Evolutionary conservation across 2,329 filamentous ascomycete species (phyloP), one percentile per base, ranked within the genome.

Genomic region (Kalmusia sp.): DNA sequence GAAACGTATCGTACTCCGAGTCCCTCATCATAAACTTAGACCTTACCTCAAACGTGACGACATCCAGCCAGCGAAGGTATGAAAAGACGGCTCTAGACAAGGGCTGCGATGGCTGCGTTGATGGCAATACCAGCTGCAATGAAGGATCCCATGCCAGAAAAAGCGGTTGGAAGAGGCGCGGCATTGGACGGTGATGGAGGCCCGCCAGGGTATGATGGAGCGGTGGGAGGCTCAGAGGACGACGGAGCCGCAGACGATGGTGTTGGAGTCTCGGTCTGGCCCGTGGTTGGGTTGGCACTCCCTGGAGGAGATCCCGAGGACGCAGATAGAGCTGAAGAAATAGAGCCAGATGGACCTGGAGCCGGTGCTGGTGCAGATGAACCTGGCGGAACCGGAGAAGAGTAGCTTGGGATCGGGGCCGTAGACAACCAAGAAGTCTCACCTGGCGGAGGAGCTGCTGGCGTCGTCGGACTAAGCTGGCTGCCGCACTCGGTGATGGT

Each of bases 401-500:
- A 33, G n/a, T n/a, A 28, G 43, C 43, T 35, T 17, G 49, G 27
- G 14, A 35, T 34, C 27, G 30, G 39, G 21, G 22, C 49, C 22
- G 34, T 6, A 11, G 6, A 25, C 21, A 39, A 19, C 39, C 33
- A 37, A 27, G 40, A 43, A 1, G 49, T 35, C 33, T 35, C 49
- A 39, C 6, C 49, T 24, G 38, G 40, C 14, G 41, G 17, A 22
- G 27, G n/a, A 15, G 25, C 21, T 19, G 41, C 53, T 22, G 53
- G 49, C 35, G 49, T 43, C 31, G 61, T 55, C 34, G 45, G 25
- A 46, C 34, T 49, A 43, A 50, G 51, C 47, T 52, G 39, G 52
- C 47, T 52, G 46, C 40, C 54, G 54, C 65, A 70, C 48, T 63
- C 55, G 40, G 62, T 67, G 57, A 63, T 52, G 28, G 62, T 67